Conservation (phyloP, 2,329 filamentous ascomycete genomes). For the Apiospora hydei region DNA sequence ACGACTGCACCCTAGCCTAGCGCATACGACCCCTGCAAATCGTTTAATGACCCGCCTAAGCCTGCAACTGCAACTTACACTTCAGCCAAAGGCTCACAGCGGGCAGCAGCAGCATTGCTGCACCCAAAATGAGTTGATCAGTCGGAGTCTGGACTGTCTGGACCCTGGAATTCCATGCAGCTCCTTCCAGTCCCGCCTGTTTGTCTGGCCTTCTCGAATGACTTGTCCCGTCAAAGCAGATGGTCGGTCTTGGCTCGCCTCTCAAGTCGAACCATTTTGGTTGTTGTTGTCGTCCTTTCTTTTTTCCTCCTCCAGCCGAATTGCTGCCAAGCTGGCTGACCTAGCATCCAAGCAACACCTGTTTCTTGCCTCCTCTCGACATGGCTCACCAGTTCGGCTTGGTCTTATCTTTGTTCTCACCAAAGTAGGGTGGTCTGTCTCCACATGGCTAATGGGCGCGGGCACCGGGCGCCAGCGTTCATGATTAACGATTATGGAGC, state of each 20-base stretch:
- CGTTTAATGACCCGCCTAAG: neutral
- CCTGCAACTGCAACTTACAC: neutral
- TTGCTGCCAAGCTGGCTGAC: neutral
- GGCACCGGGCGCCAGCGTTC: neutral
- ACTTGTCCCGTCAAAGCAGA: slow-evolving; percentile 3
- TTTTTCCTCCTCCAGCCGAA: neutral
- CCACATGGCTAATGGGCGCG: slow-evolving; percentile 15
- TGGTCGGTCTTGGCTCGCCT: neutral
- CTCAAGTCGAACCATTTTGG: neutral
- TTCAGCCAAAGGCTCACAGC: neutral
- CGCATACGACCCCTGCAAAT: neutral
- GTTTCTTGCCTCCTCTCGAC: slow-evolving; percentile 7
- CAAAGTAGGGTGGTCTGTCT: neutral
- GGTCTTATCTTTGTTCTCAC: slow-evolving; percentile 9
- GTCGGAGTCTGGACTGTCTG: neutral
- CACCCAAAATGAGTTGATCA: neutral
- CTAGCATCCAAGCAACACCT: slow-evolving; percentile 6
- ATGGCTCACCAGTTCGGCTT: neutral
- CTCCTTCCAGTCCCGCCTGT: neutral
- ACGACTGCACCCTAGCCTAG: neutral
- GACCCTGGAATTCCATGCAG: slow-evolving; percentile 2
- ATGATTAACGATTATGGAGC: slow-evolving; percentile 11
- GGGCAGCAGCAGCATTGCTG: neutral
- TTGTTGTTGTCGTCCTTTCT: neutral
- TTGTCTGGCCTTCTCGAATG: neutral